Base-by-base conservation (phyloP, 495 filamentous ascomycete genomes). In the Achaetomiella virescens region DNA sequence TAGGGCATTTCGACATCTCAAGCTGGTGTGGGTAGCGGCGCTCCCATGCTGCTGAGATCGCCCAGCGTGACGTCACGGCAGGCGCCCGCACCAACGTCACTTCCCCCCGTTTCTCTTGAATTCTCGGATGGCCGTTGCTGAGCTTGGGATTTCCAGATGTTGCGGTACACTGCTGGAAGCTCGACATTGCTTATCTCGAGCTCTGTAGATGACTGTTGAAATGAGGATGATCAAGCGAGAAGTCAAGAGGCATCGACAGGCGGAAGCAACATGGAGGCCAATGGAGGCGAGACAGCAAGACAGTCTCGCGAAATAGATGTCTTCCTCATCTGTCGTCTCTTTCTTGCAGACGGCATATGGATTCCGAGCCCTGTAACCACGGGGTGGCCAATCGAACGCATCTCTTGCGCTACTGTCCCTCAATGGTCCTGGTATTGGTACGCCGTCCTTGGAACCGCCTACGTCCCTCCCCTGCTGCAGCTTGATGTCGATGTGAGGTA, bases 1-100 rank as follows among this genome's bases (percentile, higher is more conserved):
- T 50, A 50, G 18, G 12, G 6, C 3, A 17, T 37, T 50, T 37
- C 22, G 45, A 25, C 22, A 8, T 10, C 14, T 38, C 0, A 14
- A 21, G 8, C 22, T 36, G 6, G 8, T 24, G 17, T 29, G 29
- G 10, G 14, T 22, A 17, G 29, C 12, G 48, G 35, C 24, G 36
- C 33, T 51, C 36, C 7, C 8, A 20, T 1, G 12, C 22, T 14
- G 12, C 3, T 20, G n/a, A 11, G 35, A 48, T 21, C 35, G 43
- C 53, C 31, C 27, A 41, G 31, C 15, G 24, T 55, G 53, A 55
- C 53, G 53, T 55, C 42, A 55, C 0, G 1, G 6, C 8, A 8
- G 7, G n/a, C 31, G 17, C 6, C 43, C 22, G 31, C 52, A 7
- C 31, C 21, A 47, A 55, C 48, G 48, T 51, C 48, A 55, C 25